Percentiles rank a stretch among this genome's conserved stretches.
These are phyloP conservation scores for Auriculariales sp. DNA, from an alignment of 768 basidiomycete species.

Conservation along the genomic window DNA sequence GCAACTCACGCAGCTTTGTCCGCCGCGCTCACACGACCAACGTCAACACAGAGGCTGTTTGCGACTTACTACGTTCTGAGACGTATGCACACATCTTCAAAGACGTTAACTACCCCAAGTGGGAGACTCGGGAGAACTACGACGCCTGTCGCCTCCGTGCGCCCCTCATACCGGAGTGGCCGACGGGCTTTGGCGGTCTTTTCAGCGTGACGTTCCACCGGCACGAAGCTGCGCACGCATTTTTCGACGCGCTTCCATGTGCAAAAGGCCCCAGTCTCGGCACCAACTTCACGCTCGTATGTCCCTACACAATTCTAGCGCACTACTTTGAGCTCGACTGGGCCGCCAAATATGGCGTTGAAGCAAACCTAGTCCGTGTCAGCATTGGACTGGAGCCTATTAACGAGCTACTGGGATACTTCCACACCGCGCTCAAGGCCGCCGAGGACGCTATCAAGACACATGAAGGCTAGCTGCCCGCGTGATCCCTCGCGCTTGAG, in stretches of 20 bases:
- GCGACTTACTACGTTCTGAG: slow-evolving; percentile 56
- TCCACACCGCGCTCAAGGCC: slow-evolving; percentile 52
- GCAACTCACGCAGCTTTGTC: slow-evolving; percentile 89
- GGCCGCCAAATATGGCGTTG: slow-evolving; percentile 80
- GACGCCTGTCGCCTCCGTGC: slow-evolving; percentile 42
- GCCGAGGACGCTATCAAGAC: slow-evolving; percentile 35
- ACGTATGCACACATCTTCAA: slow-evolving; percentile 61
- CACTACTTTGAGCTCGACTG: slow-evolving; percentile 85
- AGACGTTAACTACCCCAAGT: slow-evolving; percentile 85
- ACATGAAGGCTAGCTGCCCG: too few relatives aligned
- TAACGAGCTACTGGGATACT: slow-evolving; percentile 37
- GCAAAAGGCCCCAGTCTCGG: slow-evolving; percentile 86
- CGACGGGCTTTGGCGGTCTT: slow-evolving; percentile 66
- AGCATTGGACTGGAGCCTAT: slow-evolving; percentile 83
- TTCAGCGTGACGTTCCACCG: slow-evolving; percentile 80
- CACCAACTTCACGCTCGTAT: slow-evolving; percentile 92
- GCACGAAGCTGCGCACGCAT: slow-evolving; percentile 48
- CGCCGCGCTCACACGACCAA: slow-evolving; percentile 66
- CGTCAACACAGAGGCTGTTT: slow-evolving; percentile 65
- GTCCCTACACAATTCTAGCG: slow-evolving; percentile 84
- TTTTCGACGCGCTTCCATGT: slow-evolving; percentile 73
- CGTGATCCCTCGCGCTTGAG: too few relatives aligned
- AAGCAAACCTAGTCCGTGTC: slow-evolving; percentile 68
- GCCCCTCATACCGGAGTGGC: slow-evolving; percentile 11
- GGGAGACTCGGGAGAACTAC: slow-evolving; percentile 56